Percentiles rank a stretch among this genome's conserved stretches.
phyloP scores from a whole-genome alignment of 73 alveolate species.

The Blepharisma japonicum region DNA sequence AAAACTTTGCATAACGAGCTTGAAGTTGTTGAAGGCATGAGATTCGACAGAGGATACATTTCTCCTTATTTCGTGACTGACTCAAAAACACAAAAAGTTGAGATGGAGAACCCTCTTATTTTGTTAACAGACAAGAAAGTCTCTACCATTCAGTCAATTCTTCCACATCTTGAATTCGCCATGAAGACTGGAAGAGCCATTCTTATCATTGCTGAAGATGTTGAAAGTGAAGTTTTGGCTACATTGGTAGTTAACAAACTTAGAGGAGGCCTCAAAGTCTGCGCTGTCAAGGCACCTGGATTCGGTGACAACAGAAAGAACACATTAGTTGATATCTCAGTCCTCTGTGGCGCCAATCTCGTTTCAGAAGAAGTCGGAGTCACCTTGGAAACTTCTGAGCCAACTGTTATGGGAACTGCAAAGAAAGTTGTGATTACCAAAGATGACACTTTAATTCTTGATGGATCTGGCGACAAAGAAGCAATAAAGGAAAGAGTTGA shows the following conservation, averaged over 20 bases:
- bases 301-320: conserved; percentile 96
- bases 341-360: conserved; percentile 66
- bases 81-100: conserved; percentile 68
- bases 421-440: conserved; percentile 71
- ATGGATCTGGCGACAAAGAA: conserved; percentile 85
- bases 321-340: conserved; percentile 73
- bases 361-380: conserved; percentile 68
- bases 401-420: conserved; percentile 59
- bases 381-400: conserved; percentile 50
- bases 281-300: conserved; percentile 96
- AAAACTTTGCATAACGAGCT: conserved; percentile 94
- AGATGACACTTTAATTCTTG: conserved; percentile 95
- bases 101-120: conserved; percentile 88
- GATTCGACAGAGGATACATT: conserved; percentile 94
- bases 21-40: conserved; percentile 96
- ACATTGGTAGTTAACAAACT: conserved; percentile 89
- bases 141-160: conserved; percentile 81
- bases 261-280: conserved; percentile 94
- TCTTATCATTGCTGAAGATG: conserved; percentile 93
- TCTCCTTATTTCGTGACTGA: conserved; percentile 97
- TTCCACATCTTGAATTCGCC: conserved; percentile 79
- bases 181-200: conserved; percentile 78
- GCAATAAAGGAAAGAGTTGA: conserved; percentile 76
- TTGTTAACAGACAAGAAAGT: conserved; percentile 92
- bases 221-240: conserved; percentile 93